Evolutionary conservation across 768 basidiomycete genomes (phyloP), one percentile per base, ranked within the genome.

Genomic region (Crepidotus variabilis): DNA sequence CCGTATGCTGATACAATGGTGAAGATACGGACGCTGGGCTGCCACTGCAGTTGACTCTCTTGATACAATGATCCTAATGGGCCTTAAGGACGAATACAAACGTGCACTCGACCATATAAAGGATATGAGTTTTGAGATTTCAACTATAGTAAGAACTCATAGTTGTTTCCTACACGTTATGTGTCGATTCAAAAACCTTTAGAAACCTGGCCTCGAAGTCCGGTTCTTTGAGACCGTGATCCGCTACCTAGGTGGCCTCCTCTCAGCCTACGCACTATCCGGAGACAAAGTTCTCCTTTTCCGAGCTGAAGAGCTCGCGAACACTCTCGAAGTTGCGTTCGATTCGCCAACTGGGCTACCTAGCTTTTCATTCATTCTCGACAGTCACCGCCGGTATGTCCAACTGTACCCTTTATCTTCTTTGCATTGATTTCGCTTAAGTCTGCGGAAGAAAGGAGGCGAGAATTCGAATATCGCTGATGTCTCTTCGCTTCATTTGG

Each of bases 201-300:
- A 45, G 51, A 39, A 33, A 47, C n/a, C 56, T 34, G 47, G 36
- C 28, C 66, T 61, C 32, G 70, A 68, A 60, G 73, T 67, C 0
- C 85, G 86, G 1, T 89, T 86, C 67, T 92, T 91, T 58, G 90
- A 95, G 74, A 95, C 92, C 0, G 83, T 89, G 43, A 97, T 97
- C 58, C 84, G 94, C 32, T 90, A 95, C 63, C 82, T 98, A 1
- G 94, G 94, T 2, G 95, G 94, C 6, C 75, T 95, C 1, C 78
- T 95, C 5, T 89, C 89, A 2, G 92, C 90, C 0, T 88, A 94
- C 63, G 86, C 93, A 4, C 74, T 97, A 1, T 85, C 89, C 0
- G 73, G 76, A 14, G 81, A 94, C 54, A 63, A 71, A 1, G 64
- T 88, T 2, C 78, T 90, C 52, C 78, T 93, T 35, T 68, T 76